These are phyloP conservation scores for Rubia yunnanensis DNA, from an alignment of 257 asterid genomes.

Conservation along the genomic window DNA sequence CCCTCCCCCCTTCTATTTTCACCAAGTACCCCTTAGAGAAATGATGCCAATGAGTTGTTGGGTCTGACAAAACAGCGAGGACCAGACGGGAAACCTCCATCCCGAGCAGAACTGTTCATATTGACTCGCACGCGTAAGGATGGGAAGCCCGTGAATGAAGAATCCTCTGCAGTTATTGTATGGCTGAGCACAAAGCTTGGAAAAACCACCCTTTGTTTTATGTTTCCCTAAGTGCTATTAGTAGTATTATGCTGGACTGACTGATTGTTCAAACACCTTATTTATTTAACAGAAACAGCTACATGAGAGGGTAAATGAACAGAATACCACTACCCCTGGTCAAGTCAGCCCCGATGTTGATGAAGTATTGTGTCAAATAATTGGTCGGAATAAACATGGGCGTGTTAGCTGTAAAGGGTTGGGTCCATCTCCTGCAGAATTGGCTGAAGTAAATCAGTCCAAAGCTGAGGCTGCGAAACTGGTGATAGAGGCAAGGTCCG, in stretches of 20 bases:
- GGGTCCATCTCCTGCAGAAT: conserved; percentile 5
- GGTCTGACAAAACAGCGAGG: conserved; percentile 18
- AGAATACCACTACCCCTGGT: neutral
- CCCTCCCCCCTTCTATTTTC: neutral
- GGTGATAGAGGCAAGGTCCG: conserved; percentile 24
- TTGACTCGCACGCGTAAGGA: conserved; percentile 35
- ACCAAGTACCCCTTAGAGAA: neutral
- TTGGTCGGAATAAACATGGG: conserved; percentile 12
- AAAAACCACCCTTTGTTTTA: conserved; percentile 5
- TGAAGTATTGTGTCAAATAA: conserved; percentile 10
- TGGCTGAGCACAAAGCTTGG: conserved; percentile 5
- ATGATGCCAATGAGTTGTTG: conserved; percentile 2
- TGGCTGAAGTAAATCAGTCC: neutral
- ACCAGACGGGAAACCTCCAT: conserved; percentile 29
- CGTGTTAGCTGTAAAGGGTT: conserved; percentile 8
- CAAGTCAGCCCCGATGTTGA: neutral
- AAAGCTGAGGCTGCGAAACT: conserved; percentile 14
- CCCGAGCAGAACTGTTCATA: conserved; percentile 35
- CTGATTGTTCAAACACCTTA: neutral
- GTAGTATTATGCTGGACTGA: neutral
- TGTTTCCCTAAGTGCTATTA: neutral
- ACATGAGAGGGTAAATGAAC: conserved; percentile 3
- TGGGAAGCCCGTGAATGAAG: conserved; percentile 32
- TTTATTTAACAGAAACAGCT: conserved; percentile 13
- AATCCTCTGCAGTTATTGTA: conserved; percentile 29